Evolutionary conservation across 352 stramenopile genomes (phyloP).

Genomic region (Thraustochytrium sp.): DNA sequence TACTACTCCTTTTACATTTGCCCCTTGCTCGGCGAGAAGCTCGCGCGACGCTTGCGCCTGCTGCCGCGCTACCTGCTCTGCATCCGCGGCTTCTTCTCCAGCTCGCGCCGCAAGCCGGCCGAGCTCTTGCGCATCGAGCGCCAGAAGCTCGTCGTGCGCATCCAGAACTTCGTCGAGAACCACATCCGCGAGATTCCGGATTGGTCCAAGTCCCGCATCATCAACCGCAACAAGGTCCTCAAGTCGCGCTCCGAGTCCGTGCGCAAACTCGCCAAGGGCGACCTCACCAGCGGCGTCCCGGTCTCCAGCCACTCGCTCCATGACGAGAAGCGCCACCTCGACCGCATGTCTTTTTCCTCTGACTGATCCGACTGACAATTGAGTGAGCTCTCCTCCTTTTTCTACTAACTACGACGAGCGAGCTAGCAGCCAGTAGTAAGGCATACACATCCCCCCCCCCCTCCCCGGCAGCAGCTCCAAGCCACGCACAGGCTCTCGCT

Average conservation of each 20-base stretch:
- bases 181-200: neutral
- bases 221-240: constrained; percentile 13
- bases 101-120: neutral
- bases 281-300: neutral
- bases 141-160: neutral
- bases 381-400: neutral
- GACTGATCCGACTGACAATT: neutral
- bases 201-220: constrained; percentile 3
- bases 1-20: neutral
- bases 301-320: neutral
- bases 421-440: too few species aligned
- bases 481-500: too few species aligned
- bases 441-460: too few species aligned
- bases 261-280: neutral
- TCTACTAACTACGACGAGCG: too few species aligned
- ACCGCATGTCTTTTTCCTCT: neutral
- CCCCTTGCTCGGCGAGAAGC: neutral
- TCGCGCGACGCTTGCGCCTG: neutral
- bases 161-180: constrained; percentile 29
- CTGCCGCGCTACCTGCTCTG: neutral
- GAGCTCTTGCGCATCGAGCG: neutral
- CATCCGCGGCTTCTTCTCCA: neutral
- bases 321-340: neutral
- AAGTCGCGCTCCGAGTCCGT: neutral
- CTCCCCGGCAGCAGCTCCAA: too few species aligned